Evolutionary conservation across 2,329 filamentous ascomycete genomes (phyloP), one percentile per base, ranked within the genome.

Genomic region (Phialophora expanda): DNA sequence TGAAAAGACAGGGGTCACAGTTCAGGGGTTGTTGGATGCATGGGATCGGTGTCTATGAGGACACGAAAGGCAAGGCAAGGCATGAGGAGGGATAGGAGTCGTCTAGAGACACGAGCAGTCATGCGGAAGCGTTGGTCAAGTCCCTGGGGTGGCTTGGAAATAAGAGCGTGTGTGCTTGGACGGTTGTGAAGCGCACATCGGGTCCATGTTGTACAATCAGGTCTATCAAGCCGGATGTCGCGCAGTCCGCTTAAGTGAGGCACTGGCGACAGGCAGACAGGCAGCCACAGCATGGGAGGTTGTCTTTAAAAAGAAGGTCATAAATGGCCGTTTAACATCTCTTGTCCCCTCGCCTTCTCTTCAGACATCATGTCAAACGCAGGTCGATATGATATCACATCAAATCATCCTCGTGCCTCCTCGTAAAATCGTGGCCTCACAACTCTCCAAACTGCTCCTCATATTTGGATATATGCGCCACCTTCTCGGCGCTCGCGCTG

Each of bases 401-500:
- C 11, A 1, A 34, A 34, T 12, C 32, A 11, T 34, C 32, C 32
- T 34, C 32, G 32, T 34, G 11, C 32, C 32, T 34, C 32, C 9
- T 12, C 32, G 3, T 12, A 12, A 34, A 34, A 2, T 4, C 32
- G 9, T 12, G 32, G 12, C 9, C 51, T 28, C 54, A 67, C 54
- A 66, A 50, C 48, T 70, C 66, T 4, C 67, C 70, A 70, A 76
- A 73, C 73, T 81, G 71, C 64, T 75, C 72, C 74, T 81, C 79
- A 63, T 80, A 80, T 65, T 81, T 77, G 44, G 71, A 73, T 63
- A 81, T 81, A 41, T 73, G 81, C 72, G 81, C 84, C 41, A 83
- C 84, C 76, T 87, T 89, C 2, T 85, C 85, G 26, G 87, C 86
- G 72, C 85, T 88, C 57, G 84, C 83, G 77, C 87, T 89, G 66